Evolutionary conservation across 169 alveolate genomes (phyloP), one percentile per base, ranked within the genome.

Genomic region (Eimeria acervulina): DNA sequence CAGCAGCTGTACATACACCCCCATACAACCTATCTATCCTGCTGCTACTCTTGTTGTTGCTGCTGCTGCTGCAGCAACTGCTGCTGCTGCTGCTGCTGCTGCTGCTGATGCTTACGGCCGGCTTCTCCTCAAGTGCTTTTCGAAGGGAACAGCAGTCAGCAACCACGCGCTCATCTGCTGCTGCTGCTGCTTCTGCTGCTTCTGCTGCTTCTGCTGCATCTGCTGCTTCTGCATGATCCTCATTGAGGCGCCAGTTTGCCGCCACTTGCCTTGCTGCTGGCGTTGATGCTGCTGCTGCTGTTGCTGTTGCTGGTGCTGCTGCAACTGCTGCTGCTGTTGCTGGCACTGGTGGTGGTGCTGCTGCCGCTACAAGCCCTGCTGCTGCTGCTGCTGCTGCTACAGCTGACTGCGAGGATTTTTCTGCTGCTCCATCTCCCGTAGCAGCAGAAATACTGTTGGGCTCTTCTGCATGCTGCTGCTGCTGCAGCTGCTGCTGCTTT

Each of bases 131-230:
- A 15, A 72, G 47, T 0, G 84, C 84, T 36, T 8, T 21, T 31
- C 84, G 23, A 21, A 72, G 84, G n/a, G 36, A 28, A 44, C 84
- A 21, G 4, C 84, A 72, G 84, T 31, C 42, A 72, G 84, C 84
- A 21, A 72, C 47, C 10, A 51, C 59, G 2, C 59, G 59, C 59
- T 51, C 59, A 17, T 51, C 59, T 51, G 15, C 59, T 1, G 59
- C 59, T 51, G 59, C 59, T 51, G 2, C 59, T 51, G 59, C 59
- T 51, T 10, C 59, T 51, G 59, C 0, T 12, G 55, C 55, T 12
- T 5, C 55, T 1, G 59, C 59, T 12, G 59, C n/a, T n/a, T n/a
- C 59, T 17, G 59, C 59, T 51, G 59, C 59, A 1, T 10, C 59
- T 51, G 59, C 59, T 51, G 59, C 2, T 51, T 17, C 15, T 17